Evolutionary conservation across 2,329 filamentous ascomycete genomes (phyloP), one percentile per base, ranked within the genome.

Genomic region (Beauveria asiatica): DNA sequence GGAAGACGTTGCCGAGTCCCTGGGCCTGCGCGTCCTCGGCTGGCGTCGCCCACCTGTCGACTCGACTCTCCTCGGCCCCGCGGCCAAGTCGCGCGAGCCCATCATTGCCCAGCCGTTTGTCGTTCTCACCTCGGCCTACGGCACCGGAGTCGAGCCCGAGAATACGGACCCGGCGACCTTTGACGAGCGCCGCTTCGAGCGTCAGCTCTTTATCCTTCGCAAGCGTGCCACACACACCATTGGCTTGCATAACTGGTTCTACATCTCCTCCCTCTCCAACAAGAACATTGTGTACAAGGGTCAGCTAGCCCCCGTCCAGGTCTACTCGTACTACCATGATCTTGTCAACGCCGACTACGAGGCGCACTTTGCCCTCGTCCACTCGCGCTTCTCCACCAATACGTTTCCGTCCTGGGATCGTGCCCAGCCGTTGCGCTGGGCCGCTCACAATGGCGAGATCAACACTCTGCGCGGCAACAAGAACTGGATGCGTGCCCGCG

Each of bases 251-350:
- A 97, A 97, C 76, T 97, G 93, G 93, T 97, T 97, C 81, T 97
- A 97, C 75, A 82, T 97, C 62, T 97, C 93, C 82, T 96, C 92
- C 54, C 79, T 97, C 66, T 94, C 87, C 75, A 97, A 96, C 85
- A 92, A 92, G 78, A 97, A 97, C 79, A 97, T 97, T 76, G 90
- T 97, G 62, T 97, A 97, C 83, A 97, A 97, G 83, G 93, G 93
- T 65, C 94, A 97, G 74, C 81, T 97, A 66, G 89, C 93, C 49
- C 93, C 93, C 25, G 85, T 93, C 33, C 93, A 97, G 79, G 93
- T 97, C 57, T 97, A 97, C 78, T 89, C 95, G 73, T 97, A 97
- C 80, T 97, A 96, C 77, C 90, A 97, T 75, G 93, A 97, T 78
- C 78, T 97, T 72, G 89, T 97, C 67, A 96, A 94, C 68, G 93